Base-by-base conservation (phyloP, 2,329 filamentous ascomycete species). In the Colletotrichum sansevieriae region DNA sequence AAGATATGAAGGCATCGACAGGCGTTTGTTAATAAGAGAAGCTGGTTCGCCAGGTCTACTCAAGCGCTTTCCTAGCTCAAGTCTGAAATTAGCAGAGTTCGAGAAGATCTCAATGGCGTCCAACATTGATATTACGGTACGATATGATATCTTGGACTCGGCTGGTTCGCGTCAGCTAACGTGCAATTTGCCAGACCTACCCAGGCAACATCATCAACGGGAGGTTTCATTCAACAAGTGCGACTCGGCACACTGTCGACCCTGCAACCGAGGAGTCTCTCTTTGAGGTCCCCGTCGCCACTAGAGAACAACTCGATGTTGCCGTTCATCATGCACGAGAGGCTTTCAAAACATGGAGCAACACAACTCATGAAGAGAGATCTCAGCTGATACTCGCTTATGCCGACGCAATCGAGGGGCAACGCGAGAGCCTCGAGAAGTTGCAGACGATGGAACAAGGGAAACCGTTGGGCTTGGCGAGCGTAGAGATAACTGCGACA, bases 281-380 rank as follows among this genome's bases (percentile, higher is more conserved):
- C 1, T 75, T 71, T 63, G 75, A 77, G 4, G 72, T 72, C 10
- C 78, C 78, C 2, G 69, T 78, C 2, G 72, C 77, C 1, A 72
- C 72, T 0, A 70, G 71, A 9, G 71, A 76, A 1, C 75, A 79
- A 29, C 73, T 79, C 25, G 73, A 79, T n/a, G 62, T 57, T 2
- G 78, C 78, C 7, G 77, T 78, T 3, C 54, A 62, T 3, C 72
- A 74, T 22, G 76, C 75, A 1, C 70, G 68, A 4, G 59, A 70
- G 1, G 77, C 78, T 1, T 78, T 74, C 59, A 73, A 72, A n/a
- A 70, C 66, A 2, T 80, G 78, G 78, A 76, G 77, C 33, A 72
- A 71, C 37, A 74, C 72, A 3, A 58, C 76, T 0, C 73, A 72
- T 8, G 72, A 72, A 15, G 74, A 78, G 46, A 73, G 77, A 2